phyloP scores from a whole-genome alignment of 495 filamentous ascomycete genomes.

The Talaromyces wortmannii region DNA sequence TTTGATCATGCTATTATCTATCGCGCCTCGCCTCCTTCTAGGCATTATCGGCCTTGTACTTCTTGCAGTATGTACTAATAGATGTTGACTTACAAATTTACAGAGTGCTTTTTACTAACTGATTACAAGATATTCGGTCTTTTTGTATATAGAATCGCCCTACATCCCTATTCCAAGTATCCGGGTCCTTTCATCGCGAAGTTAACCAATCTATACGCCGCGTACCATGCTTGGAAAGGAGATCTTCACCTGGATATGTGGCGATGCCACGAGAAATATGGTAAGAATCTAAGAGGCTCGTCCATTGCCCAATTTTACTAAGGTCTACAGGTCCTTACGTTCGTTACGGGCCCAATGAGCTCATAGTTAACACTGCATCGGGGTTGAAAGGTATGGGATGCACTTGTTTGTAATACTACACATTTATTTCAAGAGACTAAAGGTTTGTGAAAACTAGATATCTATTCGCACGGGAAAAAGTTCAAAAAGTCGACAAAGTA shows the following conservation, averaged over 20 bases:
- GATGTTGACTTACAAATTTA: neutral
- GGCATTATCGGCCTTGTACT: neutral
- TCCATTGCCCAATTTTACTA: neutral
- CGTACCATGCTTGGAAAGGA: conserved; percentile 51
- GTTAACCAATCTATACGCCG: conserved; percentile 43
- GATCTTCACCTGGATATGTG: conserved; percentile 55
- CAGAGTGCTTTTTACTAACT: neutral
- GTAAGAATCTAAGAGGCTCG: conserved; percentile 12
- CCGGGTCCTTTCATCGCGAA: conserved; percentile 23
- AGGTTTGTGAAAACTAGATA: neutral
- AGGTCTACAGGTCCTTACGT: conserved; percentile 4
- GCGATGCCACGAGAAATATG: conserved; percentile 52
- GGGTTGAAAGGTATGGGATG: conserved; percentile 16
- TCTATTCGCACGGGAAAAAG: conserved; percentile 24
- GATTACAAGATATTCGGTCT: neutral
- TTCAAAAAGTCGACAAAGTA: conserved; percentile 29
- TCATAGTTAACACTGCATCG: conserved; percentile 5
- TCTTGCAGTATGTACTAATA: neutral
- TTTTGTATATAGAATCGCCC: neutral
- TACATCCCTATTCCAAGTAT: conserved; percentile 23
- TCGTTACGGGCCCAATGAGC: conserved; percentile 7
- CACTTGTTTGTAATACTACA: neutral
- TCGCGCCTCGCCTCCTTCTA: no score
- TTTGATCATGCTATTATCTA: no score
- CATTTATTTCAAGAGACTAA: neutral